Conservation (phyloP, 352 stramenopile species). For the Phytophthora cryptogea region DNA sequence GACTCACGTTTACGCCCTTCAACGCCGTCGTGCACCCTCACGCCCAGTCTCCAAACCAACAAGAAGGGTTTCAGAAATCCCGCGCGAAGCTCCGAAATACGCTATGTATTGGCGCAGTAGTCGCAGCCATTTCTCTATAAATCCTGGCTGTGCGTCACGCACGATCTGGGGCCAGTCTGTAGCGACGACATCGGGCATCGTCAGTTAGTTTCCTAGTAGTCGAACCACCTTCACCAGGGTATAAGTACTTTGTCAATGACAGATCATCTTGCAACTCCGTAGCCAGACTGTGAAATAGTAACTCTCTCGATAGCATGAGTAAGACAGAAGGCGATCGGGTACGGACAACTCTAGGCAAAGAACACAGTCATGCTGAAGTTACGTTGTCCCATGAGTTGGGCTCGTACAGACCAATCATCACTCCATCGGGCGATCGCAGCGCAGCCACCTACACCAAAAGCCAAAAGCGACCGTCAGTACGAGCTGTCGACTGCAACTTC, state of each 20-base stretch:
- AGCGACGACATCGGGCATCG: slow-evolving; percentile 10
- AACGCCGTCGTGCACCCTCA: slow-evolving; percentile 9
- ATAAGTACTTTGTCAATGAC: slow-evolving; percentile 7
- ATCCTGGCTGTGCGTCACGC: not conserved
- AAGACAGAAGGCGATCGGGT: no score
- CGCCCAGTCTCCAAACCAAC: slow-evolving; percentile 1
- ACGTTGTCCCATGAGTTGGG: slow-evolving; percentile 88
- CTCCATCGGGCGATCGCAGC: slow-evolving; percentile 86
- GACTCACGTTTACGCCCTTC: slow-evolving; percentile 39
- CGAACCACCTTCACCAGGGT: slow-evolving; percentile 6
- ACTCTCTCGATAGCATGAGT: no score
- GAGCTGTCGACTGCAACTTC: not conserved
- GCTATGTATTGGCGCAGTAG: slow-evolving; percentile 50
- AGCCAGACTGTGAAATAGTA: no score
- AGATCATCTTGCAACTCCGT: no score
- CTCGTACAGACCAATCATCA: slow-evolving; percentile 94
- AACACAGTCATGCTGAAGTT: slow-evolving; percentile 56
- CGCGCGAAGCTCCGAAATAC: slow-evolving; percentile 35
- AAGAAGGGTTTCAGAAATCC: not conserved
- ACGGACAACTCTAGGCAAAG: no score
- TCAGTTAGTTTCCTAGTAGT: slow-evolving; percentile 6
- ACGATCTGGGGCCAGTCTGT: not conserved
- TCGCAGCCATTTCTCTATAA: slow-evolving; percentile 41
- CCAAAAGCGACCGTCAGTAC: no score
- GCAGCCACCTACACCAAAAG: slow-evolving; percentile 66